phyloP scores from a whole-genome alignment of 306 rosid species.

The Sesbania bispinosa region DNA sequence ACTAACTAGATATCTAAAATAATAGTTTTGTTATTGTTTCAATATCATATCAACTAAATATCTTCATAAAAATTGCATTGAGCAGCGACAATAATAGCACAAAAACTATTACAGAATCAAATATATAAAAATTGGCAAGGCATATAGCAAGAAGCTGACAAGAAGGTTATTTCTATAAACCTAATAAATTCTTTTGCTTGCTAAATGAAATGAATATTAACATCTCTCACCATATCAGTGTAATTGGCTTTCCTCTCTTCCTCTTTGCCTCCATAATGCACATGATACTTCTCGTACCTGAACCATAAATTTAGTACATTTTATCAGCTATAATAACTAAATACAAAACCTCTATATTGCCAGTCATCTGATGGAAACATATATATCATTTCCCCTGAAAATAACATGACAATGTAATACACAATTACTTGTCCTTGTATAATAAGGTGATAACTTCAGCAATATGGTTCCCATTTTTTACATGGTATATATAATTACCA shows the following conservation, averaged over 20 bases:
- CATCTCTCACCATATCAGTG: constrained; percentile 65
- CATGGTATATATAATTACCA: neutral
- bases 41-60: neutral
- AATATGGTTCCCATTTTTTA: neutral
- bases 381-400: neutral
- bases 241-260: constrained; percentile 73
- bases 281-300: constrained; percentile 93
- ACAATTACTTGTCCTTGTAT: neutral
- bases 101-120: neutral
- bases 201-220: neutral
- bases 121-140: neutral
- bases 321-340: neutral
- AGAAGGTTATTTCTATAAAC: neutral
- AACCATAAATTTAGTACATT: constrained; percentile 21
- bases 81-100: neutral
- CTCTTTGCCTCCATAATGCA: constrained; percentile 64
- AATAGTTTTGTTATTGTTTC: neutral
- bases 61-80: neutral
- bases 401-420: neutral
- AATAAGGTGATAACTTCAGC: neutral
- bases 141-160: neutral
- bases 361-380: no score
- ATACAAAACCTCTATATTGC: neutral
- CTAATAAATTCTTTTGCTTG: neutral
- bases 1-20: neutral